Percentiles rank a stretch among this genome's conserved stretches.
Conservation (phyloP, 108 stramenopile genomes). For the Seminavis robusta region DNA sequence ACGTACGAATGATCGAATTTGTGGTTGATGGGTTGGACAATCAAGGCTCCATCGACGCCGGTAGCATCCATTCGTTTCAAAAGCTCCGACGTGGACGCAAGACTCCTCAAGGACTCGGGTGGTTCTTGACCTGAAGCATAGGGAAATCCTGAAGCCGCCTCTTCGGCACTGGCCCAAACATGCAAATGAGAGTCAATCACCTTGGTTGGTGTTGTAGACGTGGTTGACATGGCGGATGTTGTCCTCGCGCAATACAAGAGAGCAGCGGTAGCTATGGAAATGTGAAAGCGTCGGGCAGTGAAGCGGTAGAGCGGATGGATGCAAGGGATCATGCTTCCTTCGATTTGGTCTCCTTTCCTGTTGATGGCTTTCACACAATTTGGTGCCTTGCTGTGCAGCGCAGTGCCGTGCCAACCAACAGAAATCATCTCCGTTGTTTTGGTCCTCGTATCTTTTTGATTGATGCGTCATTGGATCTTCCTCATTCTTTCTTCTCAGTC, state of each 20-base stretch:
- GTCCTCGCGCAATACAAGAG: background rate
- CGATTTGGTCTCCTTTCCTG: no score
- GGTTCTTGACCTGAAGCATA: slow-evolving; percentile 64
- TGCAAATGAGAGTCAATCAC: slow-evolving; percentile 84
- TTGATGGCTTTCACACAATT: no score
- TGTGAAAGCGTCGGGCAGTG: background rate
- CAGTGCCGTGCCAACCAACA: no score
- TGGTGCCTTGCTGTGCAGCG: no score
- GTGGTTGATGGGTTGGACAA: slow-evolving; percentile 90
- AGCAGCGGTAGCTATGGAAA: background rate
- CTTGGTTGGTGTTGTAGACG: background rate
- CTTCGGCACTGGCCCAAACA: slow-evolving; percentile 67
- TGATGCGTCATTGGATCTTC: no score
- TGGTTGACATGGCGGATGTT: slow-evolving; percentile 11
- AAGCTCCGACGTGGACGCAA: slow-evolving; percentile 43
- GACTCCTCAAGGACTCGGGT: slow-evolving; percentile 47
- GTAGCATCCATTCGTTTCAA: slow-evolving; percentile 62
- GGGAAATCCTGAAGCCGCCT: slow-evolving; percentile 44
- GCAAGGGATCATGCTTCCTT: no score
- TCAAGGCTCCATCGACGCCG: slow-evolving; percentile 80
- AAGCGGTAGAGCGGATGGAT: no score
- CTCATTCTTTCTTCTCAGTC: no score
- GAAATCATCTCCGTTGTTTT: no score
- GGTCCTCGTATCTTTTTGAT: no score
- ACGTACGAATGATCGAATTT: slow-evolving; percentile 89